A percentile compares a stretch with the other conserved stretches of the same genome.
These are phyloP conservation scores for Dalbergia cultrata DNA, from an alignment of 306 rosid species.

Conservation along the genomic window DNA sequence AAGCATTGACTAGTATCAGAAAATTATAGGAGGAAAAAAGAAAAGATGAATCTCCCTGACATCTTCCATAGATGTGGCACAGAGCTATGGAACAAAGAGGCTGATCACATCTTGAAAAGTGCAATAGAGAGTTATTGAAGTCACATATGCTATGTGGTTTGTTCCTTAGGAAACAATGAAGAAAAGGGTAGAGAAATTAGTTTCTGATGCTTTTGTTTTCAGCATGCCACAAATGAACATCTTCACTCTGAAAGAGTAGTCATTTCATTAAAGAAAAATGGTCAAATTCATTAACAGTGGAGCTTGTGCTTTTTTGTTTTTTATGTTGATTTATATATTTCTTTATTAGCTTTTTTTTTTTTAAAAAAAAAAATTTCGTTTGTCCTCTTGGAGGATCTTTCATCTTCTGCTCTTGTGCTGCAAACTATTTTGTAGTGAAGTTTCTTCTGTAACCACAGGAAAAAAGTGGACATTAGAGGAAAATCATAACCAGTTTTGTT, in stretches of 20 bases:
- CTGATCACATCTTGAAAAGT: slow-evolving; percentile 24
- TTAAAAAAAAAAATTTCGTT: not conserved
- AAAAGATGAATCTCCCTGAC: not conserved
- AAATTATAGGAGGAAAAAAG: not conserved
- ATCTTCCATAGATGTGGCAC: slow-evolving; percentile 8
- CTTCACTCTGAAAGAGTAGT: slow-evolving; percentile 6
- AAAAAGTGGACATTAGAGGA: slow-evolving; percentile 14
- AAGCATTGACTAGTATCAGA: not conserved
- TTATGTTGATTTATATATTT: too few relatives aligned
- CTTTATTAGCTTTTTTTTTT: too few relatives aligned
- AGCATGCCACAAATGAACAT: not conserved
- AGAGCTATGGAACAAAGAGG: not conserved
- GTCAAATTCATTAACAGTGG: slow-evolving; percentile 1
- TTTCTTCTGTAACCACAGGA: not conserved
- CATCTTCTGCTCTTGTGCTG: slow-evolving; percentile 13
- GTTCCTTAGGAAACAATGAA: slow-evolving; percentile 8
- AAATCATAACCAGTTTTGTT: not conserved
- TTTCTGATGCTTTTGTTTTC: not conserved
- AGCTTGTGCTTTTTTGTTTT: not conserved
- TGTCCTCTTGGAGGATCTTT: not conserved
- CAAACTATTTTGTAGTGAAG: not conserved
- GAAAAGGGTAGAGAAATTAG: not conserved
- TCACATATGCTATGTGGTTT: not conserved
- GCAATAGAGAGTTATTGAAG: not conserved
- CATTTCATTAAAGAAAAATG: not conserved